Evolutionary conservation across 768 basidiomycete species (phyloP), one percentile per base, ranked within the genome.

Genomic region (Leccinum subgranulosum): DNA sequence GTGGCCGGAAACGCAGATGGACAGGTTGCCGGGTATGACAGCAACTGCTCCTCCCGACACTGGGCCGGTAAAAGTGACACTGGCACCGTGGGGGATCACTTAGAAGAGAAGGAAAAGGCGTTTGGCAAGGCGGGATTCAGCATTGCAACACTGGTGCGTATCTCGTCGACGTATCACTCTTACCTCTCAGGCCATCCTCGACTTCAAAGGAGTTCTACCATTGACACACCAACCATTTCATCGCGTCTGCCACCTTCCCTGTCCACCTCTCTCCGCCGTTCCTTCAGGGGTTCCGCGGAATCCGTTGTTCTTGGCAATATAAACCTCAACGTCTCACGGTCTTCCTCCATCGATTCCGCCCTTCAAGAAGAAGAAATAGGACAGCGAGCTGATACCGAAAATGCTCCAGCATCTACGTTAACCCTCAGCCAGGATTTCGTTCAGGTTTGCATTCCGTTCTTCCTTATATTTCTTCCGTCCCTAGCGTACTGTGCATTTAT

Each of bases 341-440:
- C 68, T 47, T 64, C 67, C 4, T 39, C 62, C 39, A 39, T 58
- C 25, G 64, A 68, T 6, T 61, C 54, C 9, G 19, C 54, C n/a
- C 51, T 59, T 3, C 45, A 34, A 19, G 69, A 64, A 25, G 25
- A 25, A 33, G 64, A 58, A 54, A 49, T 36, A 6, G 61, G 64
- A 27, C 39, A 55, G 21, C 41, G 59, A 7, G 39, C 25, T 27
- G 45, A 59, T n/a, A 47, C 41, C 1, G 66, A 62, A 21, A 34
- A 25, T 7, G 63, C 25, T 6, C 39, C 56, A 9, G 21, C 9
- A 9, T 56, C 61, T 15, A 67, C 43, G 10, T 48, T 65, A 27
- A 73, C 71, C 4, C 51, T 52, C 15, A 71, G 69, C 36, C 71
- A 69, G 54, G 69, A 69, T 46, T 63, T 73, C 21, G 55, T 49